phyloP scores from a whole-genome alignment of 306 rosid species.

The Hippophae tibetana region DNA sequence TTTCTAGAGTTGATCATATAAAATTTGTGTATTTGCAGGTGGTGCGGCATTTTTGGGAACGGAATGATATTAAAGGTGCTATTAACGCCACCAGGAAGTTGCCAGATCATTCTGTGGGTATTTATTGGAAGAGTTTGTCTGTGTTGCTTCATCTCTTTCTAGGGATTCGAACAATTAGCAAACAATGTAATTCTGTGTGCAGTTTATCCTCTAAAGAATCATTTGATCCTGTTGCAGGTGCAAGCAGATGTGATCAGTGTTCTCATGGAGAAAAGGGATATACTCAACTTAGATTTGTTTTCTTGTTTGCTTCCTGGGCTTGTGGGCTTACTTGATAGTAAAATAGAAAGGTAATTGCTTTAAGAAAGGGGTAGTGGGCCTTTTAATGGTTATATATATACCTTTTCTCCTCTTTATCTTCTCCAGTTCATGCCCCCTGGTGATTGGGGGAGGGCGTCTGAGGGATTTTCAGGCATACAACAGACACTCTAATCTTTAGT shows the following conservation, averaged over 20 bases:
- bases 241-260: constrained; percentile 90
- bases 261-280: constrained; percentile 70
- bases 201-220: constrained; percentile 11
- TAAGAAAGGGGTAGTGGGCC: neutral
- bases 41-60: constrained; percentile 92
- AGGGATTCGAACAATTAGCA: constrained; percentile 2
- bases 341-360: constrained; percentile 65
- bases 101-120: constrained; percentile 90
- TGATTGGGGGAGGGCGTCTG: too few relatives aligned
- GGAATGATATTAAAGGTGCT: constrained; percentile 75
- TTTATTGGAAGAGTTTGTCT: constrained; percentile 14
- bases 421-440: too few relatives aligned
- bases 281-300: constrained; percentile 67
- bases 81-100: constrained; percentile 72
- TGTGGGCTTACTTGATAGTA: constrained; percentile 69
- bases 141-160: constrained; percentile 11
- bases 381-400: too few relatives aligned
- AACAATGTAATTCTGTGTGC: constrained; percentile 10
- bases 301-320: constrained; percentile 81
- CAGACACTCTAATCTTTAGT: neutral
- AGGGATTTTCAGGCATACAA: neutral
- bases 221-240: constrained; percentile 47
- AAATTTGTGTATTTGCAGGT: constrained; percentile 47
- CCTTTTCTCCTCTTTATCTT: too few relatives aligned
- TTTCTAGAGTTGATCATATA: too few relatives aligned